These are phyloP conservation scores for Penicillium concentricum DNA, from an alignment of 2,329 filamentous ascomycete genomes.

Conservation along the genomic window DNA sequence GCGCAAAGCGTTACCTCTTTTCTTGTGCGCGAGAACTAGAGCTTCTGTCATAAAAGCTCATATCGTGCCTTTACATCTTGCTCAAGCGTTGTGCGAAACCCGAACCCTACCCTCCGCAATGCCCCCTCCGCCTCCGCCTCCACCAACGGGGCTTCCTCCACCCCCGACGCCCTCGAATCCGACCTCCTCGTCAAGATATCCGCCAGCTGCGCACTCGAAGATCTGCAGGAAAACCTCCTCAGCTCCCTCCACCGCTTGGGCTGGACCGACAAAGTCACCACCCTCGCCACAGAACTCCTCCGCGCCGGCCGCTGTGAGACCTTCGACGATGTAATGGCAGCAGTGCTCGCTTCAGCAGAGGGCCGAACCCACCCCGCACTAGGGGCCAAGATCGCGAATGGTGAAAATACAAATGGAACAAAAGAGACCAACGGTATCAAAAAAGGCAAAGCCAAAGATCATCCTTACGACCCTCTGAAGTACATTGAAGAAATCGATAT, in stretches of 20 bases:
- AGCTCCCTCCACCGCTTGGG: conserved; percentile 57
- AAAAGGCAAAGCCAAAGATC: conserved; percentile 25
- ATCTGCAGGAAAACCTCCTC: conserved; percentile 55
- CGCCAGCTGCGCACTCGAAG: conserved; percentile 51
- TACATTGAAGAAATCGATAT: conserved; percentile 46
- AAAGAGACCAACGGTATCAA: conserved; percentile 21
- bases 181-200: conserved; percentile 47
- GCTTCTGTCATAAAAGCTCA: not conserved
- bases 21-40: conserved; percentile 1
- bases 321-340: conserved; percentile 56
- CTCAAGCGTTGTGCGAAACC: not conserved
- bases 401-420: conserved; percentile 17
- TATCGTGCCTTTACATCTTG: not conserved
- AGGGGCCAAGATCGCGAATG: conserved; percentile 23
- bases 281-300: conserved; percentile 56
- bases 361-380: conserved; percentile 33
- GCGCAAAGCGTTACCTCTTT: conserved; percentile 1
- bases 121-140: conserved; percentile 24
- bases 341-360: conserved; percentile 51
- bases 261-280: conserved; percentile 58
- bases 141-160: conserved; percentile 22
- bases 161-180: conserved; percentile 43
- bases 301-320: conserved; percentile 58
- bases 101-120: conserved; percentile 7
- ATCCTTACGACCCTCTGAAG: conserved; percentile 20